Conservation (phyloP, 805 yeast species). For the Geotrichum ghanense region DNA sequence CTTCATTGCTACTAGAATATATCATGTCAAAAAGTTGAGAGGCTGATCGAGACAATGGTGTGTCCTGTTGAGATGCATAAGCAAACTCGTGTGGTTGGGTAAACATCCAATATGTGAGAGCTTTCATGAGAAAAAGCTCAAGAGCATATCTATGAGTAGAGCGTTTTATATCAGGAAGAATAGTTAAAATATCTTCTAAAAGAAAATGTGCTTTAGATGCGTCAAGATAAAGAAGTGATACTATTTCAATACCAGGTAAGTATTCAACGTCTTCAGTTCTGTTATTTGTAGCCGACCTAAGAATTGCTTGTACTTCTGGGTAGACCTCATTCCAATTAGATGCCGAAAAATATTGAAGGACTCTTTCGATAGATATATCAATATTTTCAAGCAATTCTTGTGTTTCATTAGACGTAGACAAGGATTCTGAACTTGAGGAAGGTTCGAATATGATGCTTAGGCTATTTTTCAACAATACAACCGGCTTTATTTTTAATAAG, state of each 20-base stretch:
- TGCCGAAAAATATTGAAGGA: conserved; percentile 18
- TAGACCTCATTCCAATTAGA: conserved; percentile 37
- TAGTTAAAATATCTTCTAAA: conserved; percentile 29
- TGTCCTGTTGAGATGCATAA: conserved; percentile 2
- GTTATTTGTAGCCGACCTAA: conserved; percentile 27
- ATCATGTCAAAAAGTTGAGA: conserved; percentile 12
- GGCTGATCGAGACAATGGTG: conserved; percentile 4
- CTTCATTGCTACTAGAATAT: background rate
- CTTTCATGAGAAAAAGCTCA: conserved; percentile 35
- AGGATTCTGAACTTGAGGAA: background rate
- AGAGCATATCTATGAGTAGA: conserved; percentile 36
- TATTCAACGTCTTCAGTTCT: conserved; percentile 27
- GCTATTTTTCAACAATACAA: background rate
- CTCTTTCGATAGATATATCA: background rate
- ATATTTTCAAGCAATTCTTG: background rate
- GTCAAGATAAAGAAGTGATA: conserved; percentile 34
- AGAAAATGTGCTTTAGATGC: conserved; percentile 27
- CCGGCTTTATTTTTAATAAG: background rate
- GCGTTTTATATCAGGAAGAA: conserved; percentile 30
- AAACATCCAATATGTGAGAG: conserved; percentile 39
- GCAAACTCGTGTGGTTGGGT: conserved; percentile 35
- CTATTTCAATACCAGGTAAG: conserved; percentile 35
- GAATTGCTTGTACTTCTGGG: background rate
- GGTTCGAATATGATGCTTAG: background rate
- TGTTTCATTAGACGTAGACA: background rate